A percentile compares a stretch with the other conserved stretches of the same genome.
phyloP scores from a whole-genome alignment of 2,329 filamentous ascomycete species.

The Cladobotryum protrusum region DNA sequence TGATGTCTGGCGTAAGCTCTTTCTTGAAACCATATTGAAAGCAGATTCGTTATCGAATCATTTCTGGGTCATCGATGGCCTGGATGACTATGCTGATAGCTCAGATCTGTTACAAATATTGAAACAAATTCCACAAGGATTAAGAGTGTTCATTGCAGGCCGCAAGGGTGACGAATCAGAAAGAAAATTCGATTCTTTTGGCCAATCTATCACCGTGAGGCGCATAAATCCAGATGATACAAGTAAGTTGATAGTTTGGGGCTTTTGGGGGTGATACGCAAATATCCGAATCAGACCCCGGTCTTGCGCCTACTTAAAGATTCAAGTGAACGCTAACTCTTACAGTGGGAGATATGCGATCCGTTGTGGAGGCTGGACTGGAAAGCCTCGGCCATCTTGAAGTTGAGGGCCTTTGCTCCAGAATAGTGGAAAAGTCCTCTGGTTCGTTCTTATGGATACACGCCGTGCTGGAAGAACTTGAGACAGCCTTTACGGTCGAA shows the following conservation, averaged over 20 bases:
- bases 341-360: conserved; percentile 3
- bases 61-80: conserved; percentile 6
- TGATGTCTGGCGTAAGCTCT: conserved; percentile 4
- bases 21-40: conserved; percentile 7
- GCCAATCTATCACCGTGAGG: too few species aligned
- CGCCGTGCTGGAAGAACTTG: conserved; percentile 6
- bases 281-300: too few species aligned
- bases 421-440: conserved; percentile 5
- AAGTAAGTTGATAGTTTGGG: neutral
- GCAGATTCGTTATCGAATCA: neutral
- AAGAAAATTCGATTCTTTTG: too few species aligned
- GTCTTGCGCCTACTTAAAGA: too few species aligned
- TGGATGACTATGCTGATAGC: neutral
- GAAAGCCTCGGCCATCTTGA: neutral
- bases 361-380: neutral
- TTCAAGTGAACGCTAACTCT: neutral
- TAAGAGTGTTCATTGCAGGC: conserved; percentile 3
- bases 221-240: neutral
- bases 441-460: conserved; percentile 4
- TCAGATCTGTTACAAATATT: neutral
- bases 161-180: too few species aligned
- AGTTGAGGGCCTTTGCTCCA: neutral
- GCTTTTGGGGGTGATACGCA: neutral
- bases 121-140: neutral
- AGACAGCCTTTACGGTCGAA: conserved; percentile 6